Evolutionary conservation across 306 rosid genomes (phyloP).

Genomic region (Castanea mollissima): DNA sequence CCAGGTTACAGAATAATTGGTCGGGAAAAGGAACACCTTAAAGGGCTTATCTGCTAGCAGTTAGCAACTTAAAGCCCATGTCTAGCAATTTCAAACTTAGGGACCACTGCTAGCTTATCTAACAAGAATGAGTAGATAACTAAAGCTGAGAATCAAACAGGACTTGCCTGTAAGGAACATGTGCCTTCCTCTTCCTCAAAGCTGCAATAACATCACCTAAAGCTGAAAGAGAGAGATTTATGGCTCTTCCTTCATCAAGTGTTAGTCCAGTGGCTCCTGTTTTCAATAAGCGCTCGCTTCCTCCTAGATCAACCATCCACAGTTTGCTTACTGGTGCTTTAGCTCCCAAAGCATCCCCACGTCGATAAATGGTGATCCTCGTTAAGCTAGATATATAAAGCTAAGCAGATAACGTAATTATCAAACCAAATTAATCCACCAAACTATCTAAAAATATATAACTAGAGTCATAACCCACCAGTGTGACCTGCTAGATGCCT

Average conservation of each 20-base stretch:
- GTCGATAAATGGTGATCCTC: conserved; percentile 75
- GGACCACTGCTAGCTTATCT: conserved; percentile 7
- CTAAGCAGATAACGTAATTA: conserved; percentile 88
- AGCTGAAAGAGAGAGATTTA: conserved; percentile 97
- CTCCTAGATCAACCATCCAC: conserved; percentile 99
- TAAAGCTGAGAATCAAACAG: conserved; percentile 24
- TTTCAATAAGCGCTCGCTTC: conserved; percentile 87
- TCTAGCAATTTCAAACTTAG: conserved; percentile 11
- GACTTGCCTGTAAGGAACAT: conserved; percentile 92
- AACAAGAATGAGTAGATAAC: conserved; percentile 8
- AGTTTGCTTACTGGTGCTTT: conserved; percentile 67
- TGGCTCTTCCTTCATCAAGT: conserved; percentile 93
- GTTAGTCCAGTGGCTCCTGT: conserved; percentile 92
- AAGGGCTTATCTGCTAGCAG: conserved; percentile 2
- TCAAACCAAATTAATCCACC: conserved; percentile 68
- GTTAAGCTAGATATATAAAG: conserved; percentile 98
- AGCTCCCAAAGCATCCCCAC: conserved; percentile 50
- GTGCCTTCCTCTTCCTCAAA: conserved; percentile 76
- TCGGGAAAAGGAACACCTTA: conserved; percentile 23
- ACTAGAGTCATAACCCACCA: conserved; percentile 69
- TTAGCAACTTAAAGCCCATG: conserved; percentile 2
- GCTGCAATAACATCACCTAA: conserved; percentile 94
- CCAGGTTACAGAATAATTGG: conserved; percentile 27
- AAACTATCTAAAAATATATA: conserved; percentile 33
- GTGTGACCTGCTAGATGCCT: conserved; percentile 97